Evolutionary conservation across 2,329 filamentous ascomycete species (phyloP).

Genomic region (Aspergillus sp.): DNA sequence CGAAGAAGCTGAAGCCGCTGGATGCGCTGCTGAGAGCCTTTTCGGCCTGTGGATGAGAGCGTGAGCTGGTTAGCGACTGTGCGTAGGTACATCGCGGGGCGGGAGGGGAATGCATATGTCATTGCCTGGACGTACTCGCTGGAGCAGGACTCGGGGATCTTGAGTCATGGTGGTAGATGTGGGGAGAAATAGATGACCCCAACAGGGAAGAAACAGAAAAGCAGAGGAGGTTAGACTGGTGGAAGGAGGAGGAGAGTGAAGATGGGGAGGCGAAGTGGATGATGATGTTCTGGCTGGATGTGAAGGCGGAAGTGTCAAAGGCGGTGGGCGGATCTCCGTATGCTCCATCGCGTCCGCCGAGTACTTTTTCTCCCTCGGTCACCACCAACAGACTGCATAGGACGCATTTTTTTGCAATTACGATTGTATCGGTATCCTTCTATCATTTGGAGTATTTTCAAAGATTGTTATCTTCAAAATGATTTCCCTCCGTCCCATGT

Average conservation of each 20-base stretch:
- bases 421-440: background rate
- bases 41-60: slow-evolving; percentile 66
- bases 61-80: slow-evolving; percentile 28
- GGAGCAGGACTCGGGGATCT: slow-evolving; percentile 74
- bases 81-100: slow-evolving; percentile 13
- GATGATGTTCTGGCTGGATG: slow-evolving; percentile 5
- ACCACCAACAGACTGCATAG: slow-evolving; percentile 6
- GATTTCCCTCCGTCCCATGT: background rate
- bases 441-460: background rate
- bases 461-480: background rate
- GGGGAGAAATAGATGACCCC: background rate
- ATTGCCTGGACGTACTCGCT: slow-evolving; percentile 60
- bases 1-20: slow-evolving; percentile 86
- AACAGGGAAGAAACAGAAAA: slow-evolving; percentile 3
- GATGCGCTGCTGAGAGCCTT: slow-evolving; percentile 73
- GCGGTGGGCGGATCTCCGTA: slow-evolving; percentile 15
- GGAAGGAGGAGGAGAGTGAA: background rate
- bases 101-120: slow-evolving; percentile 3
- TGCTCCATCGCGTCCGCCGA: background rate
- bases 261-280: background rate
- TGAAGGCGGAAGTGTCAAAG: slow-evolving; percentile 10
- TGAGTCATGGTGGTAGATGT: slow-evolving; percentile 60
- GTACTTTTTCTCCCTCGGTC: background rate
- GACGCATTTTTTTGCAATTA: background rate
- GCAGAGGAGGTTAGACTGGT: background rate